Evolutionary conservation across 495 filamentous ascomycete genomes (phyloP), one percentile per base, ranked within the genome.

Genomic region (Aspergillus asperescens): DNA sequence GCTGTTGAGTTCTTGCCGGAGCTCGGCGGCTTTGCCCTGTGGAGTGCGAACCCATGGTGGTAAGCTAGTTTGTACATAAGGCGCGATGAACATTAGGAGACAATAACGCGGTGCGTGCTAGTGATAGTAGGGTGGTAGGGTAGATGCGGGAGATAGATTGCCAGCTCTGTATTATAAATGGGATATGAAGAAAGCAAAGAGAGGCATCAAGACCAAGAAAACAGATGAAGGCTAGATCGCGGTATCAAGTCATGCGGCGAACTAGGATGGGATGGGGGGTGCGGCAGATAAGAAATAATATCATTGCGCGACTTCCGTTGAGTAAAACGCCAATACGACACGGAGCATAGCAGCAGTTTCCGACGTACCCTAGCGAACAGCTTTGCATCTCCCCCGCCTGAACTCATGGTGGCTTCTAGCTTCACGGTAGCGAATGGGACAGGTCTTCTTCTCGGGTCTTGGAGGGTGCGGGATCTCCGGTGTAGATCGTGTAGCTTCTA

Each of bases 11-110:
- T 99, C 93, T 55, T 85, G 80, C 66, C 94, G 90, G 62, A 99
- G 80, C 80, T 99, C 93, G 56, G 93, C 90, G 55, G 96, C 93
- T 82, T 97, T 99, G 75, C 93, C 93, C 93, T 99, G 85, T 76
- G 54, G 46, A 64, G 61, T 61, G 29, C 50, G 68, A 63, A 61
- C 49, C 61, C 58, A 70, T 56, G 46, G 69, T 77, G 61, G 69
- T 77, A 59, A 77, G 71, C 60, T 52, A 66, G 64, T 32, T 16
- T 48, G 32, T 42, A 59, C 25, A 67, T 69, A 64, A 27, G 68
- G 67, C 29, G 42, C 42, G 35, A 52, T 38, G 42, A 62, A 42
- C 45, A 70, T 57, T n/a, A n/a, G 59, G 52, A 67, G 60, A 71
- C 71, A 48, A 43, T 50, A 44, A 19, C 16, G 23, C n/a, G 27